Percentiles rank a stretch among this genome's conserved stretches.
Conservation (phyloP, 2,329 filamentous ascomycete species). For the Leptographium procerum region DNA sequence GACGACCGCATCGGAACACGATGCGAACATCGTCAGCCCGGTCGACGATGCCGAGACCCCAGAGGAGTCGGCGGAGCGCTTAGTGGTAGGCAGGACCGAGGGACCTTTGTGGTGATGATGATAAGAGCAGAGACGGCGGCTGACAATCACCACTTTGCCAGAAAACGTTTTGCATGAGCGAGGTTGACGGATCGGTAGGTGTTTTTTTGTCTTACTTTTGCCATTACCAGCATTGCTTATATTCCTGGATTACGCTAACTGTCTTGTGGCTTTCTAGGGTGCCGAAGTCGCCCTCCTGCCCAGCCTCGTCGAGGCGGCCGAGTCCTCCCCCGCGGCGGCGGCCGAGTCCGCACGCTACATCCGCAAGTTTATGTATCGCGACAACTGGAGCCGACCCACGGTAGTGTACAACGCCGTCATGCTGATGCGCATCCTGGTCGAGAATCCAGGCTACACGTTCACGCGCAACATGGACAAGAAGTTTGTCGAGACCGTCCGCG, state of each 20-base stretch:
- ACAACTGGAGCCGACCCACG: constrained; percentile 52
- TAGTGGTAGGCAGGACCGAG: constrained; percentile 6
- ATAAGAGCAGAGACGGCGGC: not conserved
- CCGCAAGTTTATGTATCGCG: constrained; percentile 68
- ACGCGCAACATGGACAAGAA: constrained; percentile 82
- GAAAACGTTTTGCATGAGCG: constrained; percentile 9
- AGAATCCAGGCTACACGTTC: constrained; percentile 85
- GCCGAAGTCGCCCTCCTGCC: constrained; percentile 90
- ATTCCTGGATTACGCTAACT: too few relatives aligned
- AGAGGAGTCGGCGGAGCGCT: constrained; percentile 7
- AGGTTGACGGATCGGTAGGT: constrained; percentile 7
- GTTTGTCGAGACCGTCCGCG: constrained; percentile 66
- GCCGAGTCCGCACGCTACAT: constrained; percentile 70
- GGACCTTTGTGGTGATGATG: not conserved
- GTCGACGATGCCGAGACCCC: constrained; percentile 5
- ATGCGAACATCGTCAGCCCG: not conserved
- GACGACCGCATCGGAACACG: not conserved
- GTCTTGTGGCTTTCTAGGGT: constrained; percentile 38
- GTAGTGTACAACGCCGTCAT: constrained; percentile 95
- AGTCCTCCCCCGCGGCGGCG: constrained; percentile 80
- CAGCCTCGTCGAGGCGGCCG: constrained; percentile 85
- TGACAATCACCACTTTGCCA: not conserved
- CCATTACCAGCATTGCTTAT: too few relatives aligned
- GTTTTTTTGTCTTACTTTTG: not conserved
- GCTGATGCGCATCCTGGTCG: constrained; percentile 81